phyloP scores from a whole-genome alignment of 148 eudicot genomes.

The Cornus florida region DNA sequence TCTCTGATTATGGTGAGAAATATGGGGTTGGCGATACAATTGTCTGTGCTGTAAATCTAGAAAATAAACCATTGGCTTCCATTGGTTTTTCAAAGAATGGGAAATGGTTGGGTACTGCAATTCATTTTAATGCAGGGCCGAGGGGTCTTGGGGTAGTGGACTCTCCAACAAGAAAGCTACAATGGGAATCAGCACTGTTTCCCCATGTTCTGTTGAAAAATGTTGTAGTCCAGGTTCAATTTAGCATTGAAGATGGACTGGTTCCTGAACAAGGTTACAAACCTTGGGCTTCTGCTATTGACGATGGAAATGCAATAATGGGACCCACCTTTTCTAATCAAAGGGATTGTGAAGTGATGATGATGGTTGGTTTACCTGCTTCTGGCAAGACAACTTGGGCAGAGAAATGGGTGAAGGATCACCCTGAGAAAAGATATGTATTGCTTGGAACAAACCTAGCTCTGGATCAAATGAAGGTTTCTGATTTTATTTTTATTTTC shows the following conservation, averaged over 20 bases:
- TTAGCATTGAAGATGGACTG: slow-evolving; percentile 60
- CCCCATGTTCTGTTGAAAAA: slow-evolving; percentile 75
- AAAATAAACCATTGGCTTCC: slow-evolving; percentile 30
- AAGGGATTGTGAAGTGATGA: slow-evolving; percentile 45
- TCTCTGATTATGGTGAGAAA: slow-evolving; percentile 52
- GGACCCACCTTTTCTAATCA: slow-evolving; percentile 44
- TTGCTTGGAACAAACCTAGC: slow-evolving; percentile 66
- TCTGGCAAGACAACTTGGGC: slow-evolving; percentile 80
- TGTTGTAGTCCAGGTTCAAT: slow-evolving; percentile 57
- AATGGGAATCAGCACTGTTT: slow-evolving; percentile 52
- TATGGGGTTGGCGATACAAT: slow-evolving; percentile 64
- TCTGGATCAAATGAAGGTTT: slow-evolving; percentile 76
- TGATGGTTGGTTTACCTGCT: slow-evolving; percentile 80
- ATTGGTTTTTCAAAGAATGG: slow-evolving; percentile 65
- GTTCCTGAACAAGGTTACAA: slow-evolving; percentile 54
- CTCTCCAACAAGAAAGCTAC: slow-evolving; percentile 19
- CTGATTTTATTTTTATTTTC: neutral
- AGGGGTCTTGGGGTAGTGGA: slow-evolving; percentile 32
- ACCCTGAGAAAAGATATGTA: slow-evolving; percentile 64
- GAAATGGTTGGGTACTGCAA: slow-evolving; percentile 36
- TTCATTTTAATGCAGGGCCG: too few relatives aligned
- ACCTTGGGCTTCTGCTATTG: slow-evolving; percentile 59
- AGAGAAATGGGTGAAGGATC: slow-evolving; percentile 56
- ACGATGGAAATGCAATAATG: slow-evolving; percentile 39
- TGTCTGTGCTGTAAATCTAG: slow-evolving; percentile 58